Evolutionary conservation across 2,329 filamentous ascomycete species (phyloP).

Genomic region (Microsporum audouinii): DNA sequence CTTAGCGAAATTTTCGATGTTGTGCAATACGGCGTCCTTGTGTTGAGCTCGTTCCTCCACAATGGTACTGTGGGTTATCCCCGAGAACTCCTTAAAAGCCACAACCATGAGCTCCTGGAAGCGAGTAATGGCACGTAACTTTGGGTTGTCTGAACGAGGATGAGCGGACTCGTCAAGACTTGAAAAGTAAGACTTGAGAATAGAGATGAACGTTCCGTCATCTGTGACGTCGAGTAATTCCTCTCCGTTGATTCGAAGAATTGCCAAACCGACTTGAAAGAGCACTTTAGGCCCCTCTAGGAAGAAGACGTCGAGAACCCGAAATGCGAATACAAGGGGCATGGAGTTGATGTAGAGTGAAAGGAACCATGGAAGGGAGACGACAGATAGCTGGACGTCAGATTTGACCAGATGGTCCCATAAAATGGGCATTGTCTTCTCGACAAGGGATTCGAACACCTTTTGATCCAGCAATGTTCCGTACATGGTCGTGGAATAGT

Average conservation of each 20-base stretch:
- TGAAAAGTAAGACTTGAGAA: slow-evolving; percentile 89
- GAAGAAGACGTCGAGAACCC: slow-evolving; percentile 95
- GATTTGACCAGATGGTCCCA: slow-evolving; percentile 98
- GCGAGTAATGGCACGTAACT: slow-evolving; percentile 81
- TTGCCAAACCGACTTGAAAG: slow-evolving; percentile 95
- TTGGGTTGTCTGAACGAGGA: slow-evolving; percentile 88
- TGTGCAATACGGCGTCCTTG: slow-evolving; percentile 86
- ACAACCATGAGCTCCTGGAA: slow-evolving; percentile 99
- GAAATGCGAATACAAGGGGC: slow-evolving; percentile 93
- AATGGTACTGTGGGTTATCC: slow-evolving; percentile 86
- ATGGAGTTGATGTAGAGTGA: slow-evolving; percentile 99
- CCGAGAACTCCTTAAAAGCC: slow-evolving; percentile 94
- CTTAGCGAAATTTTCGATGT: slow-evolving; percentile 95
- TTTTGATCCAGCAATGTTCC: slow-evolving; percentile 92
- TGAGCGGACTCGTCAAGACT: slow-evolving; percentile 91
- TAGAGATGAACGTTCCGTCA: slow-evolving; percentile 91
- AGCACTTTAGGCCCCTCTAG: slow-evolving; percentile 94
- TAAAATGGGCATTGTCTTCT: slow-evolving; percentile 95
- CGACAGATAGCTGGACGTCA: slow-evolving; percentile 92
- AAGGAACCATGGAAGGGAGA: slow-evolving; percentile 94
- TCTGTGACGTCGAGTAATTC: slow-evolving; percentile 86
- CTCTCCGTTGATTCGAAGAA: slow-evolving; percentile 91
- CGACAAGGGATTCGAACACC: slow-evolving; percentile 95
- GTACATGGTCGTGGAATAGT: slow-evolving; percentile 99
- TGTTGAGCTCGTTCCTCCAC: slow-evolving; percentile 81